These are phyloP conservation scores for Lolium rigidum DNA, from an alignment of 176 grass and related monocot species.

Conservation along the genomic window DNA sequence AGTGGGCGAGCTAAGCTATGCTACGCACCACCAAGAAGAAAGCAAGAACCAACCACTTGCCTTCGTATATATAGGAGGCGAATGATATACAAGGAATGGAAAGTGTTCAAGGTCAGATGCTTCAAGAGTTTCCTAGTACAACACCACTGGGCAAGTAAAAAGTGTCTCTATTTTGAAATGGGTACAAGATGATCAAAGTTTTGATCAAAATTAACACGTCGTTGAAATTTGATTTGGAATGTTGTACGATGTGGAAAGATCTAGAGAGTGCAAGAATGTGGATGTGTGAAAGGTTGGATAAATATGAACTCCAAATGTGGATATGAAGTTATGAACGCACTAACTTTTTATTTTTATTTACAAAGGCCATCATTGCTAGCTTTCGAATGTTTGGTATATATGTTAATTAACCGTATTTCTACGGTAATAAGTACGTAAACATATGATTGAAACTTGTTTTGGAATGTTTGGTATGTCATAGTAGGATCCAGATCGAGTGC, in stretches of 20 bases:
- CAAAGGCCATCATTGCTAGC: no score
- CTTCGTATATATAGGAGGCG: constrained; percentile 2
- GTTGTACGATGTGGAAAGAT: no score
- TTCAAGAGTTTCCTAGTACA: neutral
- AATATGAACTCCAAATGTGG: no score
- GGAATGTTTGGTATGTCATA: neutral
- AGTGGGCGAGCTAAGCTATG: neutral
- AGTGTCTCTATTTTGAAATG: neutral
- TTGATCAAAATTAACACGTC: no score
- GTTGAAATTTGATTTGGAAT: neutral
- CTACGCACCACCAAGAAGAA: neutral
- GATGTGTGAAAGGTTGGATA: no score
- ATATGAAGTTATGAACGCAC: no score
- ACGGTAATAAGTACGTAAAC: neutral
- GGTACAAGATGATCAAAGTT: neutral
- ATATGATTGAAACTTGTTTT: neutral
- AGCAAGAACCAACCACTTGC: neutral
- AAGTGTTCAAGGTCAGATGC: constrained; percentile 3
- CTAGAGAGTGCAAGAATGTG: no score
- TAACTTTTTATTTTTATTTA: no score
- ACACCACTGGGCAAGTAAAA: neutral
- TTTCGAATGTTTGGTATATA: no score
- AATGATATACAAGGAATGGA: neutral
- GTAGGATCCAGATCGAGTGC: neutral
- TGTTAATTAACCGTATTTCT: neutral